Conservation (phyloP, 176 grass and related monocot genomes). For the Chloris gayana region DNA sequence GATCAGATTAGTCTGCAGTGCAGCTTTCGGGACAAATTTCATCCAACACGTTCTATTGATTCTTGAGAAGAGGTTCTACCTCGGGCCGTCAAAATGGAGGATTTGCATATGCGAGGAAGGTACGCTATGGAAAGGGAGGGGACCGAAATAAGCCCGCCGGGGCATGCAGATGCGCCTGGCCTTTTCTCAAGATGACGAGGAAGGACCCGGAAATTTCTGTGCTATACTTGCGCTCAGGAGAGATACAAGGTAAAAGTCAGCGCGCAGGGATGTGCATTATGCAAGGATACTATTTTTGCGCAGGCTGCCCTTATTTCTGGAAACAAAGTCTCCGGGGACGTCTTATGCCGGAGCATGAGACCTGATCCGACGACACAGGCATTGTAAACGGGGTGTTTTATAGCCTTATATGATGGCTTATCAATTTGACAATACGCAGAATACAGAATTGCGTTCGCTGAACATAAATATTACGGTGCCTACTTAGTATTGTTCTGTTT, state of each 20-base stretch:
- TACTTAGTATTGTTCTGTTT: no score
- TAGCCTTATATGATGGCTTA: background rate
- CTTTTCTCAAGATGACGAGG: conserved; percentile 33
- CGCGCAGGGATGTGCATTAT: conserved; percentile 20
- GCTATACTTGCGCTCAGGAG: conserved; percentile 33
- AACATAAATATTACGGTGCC: background rate
- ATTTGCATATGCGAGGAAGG: background rate
- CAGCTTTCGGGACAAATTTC: background rate
- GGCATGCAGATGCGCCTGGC: conserved; percentile 38
- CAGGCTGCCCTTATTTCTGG: conserved; percentile 40
- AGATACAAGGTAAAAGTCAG: background rate
- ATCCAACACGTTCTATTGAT: background rate
- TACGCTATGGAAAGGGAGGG: conserved; percentile 14
- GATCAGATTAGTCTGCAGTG: background rate
- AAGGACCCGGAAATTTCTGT: conserved; percentile 35
- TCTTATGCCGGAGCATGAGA: background rate
- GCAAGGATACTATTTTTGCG: conserved; percentile 49
- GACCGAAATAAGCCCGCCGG: conserved; percentile 9
- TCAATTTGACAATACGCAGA: conserved; percentile 10
- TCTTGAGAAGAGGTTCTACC: conserved; percentile 8
- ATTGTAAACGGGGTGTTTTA: background rate
- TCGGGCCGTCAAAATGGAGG: background rate
- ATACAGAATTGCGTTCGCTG: background rate
- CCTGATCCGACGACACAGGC: conserved; percentile 19
- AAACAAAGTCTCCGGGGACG: conserved; percentile 17